phyloP scores from a whole-genome alignment of 2,329 filamentous ascomycete species.

The Cylindrodendrum hubeiense region DNA sequence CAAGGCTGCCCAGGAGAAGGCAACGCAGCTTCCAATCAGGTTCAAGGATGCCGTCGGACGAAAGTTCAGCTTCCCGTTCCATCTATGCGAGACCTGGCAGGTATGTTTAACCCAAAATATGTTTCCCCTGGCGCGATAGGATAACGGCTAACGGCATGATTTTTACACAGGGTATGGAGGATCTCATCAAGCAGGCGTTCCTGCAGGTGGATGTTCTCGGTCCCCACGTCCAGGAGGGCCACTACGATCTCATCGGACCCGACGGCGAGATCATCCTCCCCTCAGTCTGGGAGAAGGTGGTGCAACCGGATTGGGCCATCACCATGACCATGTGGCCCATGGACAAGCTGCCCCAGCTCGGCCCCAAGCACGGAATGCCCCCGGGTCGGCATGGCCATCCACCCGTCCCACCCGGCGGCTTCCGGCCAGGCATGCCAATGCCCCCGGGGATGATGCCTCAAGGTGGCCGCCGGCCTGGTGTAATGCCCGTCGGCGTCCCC shows the following conservation, averaged over 20 bases:
- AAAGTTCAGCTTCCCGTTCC: constrained; percentile 93
- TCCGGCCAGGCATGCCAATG: background rate
- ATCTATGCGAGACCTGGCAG: constrained; percentile 85
- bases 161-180: constrained; percentile 79
- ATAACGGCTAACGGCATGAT: constrained; percentile 38
- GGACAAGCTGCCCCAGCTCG: constrained; percentile 55
- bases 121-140: background rate
- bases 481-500: constrained; percentile 29
- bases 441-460: constrained; percentile 26
- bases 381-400: constrained; percentile 29
- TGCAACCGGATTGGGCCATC: constrained; percentile 76
- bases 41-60: constrained; percentile 93
- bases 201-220: constrained; percentile 82
- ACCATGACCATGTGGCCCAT: constrained; percentile 72
- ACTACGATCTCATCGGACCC: constrained; percentile 84
- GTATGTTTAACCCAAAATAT: constrained; percentile 63
- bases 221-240: constrained; percentile 80
- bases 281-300: constrained; percentile 81
- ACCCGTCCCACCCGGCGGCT: constrained; percentile 10
- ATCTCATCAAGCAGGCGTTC: constrained; percentile 87
- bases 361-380: constrained; percentile 34
- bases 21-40: constrained; percentile 80
- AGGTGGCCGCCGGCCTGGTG: no score
- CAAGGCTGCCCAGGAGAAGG: constrained; percentile 62
- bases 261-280: constrained; percentile 87